Conservation (phyloP, 192 early-diverging fungal species). For the Martensiomyces pterosporus region DNA sequence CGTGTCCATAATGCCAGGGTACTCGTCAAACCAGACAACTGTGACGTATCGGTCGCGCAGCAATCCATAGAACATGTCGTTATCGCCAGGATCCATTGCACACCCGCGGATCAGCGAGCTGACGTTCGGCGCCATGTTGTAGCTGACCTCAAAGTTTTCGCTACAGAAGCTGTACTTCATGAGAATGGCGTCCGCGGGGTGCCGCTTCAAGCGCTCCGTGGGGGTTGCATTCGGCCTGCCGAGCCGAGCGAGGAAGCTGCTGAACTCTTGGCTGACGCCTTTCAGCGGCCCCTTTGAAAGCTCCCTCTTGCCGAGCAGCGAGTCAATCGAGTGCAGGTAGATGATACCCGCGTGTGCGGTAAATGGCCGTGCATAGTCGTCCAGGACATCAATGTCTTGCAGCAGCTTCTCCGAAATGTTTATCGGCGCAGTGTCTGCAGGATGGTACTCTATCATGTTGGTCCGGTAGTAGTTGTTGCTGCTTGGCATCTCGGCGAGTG, state of each 20-base stretch:
- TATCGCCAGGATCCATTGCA: slow-evolving; percentile 20
- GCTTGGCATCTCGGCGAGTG: slow-evolving; percentile 1
- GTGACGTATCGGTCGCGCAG: slow-evolving; percentile 29
- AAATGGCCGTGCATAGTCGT: slow-evolving; percentile 36
- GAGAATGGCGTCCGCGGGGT: slow-evolving; percentile 14
- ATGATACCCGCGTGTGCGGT: slow-evolving; percentile 30
- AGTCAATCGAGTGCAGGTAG: slow-evolving; percentile 36
- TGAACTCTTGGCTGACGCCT: slow-evolving; percentile 32
- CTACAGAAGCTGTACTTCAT: slow-evolving; percentile 29
- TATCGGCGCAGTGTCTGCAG: slow-evolving; percentile 13
- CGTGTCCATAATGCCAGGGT: slow-evolving; percentile 18
- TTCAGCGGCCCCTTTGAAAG: slow-evolving; percentile 31
- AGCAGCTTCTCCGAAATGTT: slow-evolving; percentile 20
- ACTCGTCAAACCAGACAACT: slow-evolving; percentile 41
- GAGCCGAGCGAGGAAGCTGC: slow-evolving; percentile 25
- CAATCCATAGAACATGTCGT: slow-evolving; percentile 21
- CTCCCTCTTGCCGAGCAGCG: slow-evolving; percentile 19
- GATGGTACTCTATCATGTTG: slow-evolving; percentile 9
- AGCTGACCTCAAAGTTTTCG: slow-evolving; percentile 32
- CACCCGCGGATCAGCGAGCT: slow-evolving; percentile 36
- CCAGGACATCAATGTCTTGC: slow-evolving; percentile 25
- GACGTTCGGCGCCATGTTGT: slow-evolving; percentile 44
- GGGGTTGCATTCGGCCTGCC: slow-evolving; percentile 6
- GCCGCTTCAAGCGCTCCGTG: slow-evolving; percentile 15
- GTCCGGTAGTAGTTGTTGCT: slow-evolving; percentile 19